phyloP scores from a whole-genome alignment of 768 basidiomycete genomes.

The Lentinula detonsa region DNA sequence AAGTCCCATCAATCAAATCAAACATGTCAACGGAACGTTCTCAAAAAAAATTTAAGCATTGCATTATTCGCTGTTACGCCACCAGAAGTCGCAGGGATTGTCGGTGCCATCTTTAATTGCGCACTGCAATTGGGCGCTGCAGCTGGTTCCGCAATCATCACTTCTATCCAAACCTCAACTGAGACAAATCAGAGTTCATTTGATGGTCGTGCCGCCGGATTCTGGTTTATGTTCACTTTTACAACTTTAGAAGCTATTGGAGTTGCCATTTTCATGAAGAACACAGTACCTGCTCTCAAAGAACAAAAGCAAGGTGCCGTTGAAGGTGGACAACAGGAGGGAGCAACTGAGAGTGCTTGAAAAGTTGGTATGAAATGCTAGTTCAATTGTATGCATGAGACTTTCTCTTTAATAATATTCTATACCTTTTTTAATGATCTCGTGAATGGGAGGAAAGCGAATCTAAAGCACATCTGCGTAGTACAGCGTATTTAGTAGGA shows the following conservation, averaged over 20 bases:
- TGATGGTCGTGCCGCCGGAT: slow-evolving; percentile 35
- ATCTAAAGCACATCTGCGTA: too few relatives aligned
- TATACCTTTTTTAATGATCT: neutral
- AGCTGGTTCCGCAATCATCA: slow-evolving; percentile 41
- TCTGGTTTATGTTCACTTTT: slow-evolving; percentile 37
- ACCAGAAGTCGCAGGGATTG: slow-evolving; percentile 42
- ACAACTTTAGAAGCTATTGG: neutral
- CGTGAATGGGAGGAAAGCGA: too few relatives aligned
- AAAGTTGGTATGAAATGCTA: neutral
- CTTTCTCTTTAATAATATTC: neutral
- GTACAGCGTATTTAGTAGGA: too few relatives aligned
- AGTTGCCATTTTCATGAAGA: slow-evolving; percentile 2
- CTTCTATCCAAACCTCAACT: slow-evolving; percentile 41
- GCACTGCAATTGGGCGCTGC: slow-evolving; percentile 50
- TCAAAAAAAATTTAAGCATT: slow-evolving; percentile 25
- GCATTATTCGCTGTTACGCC: slow-evolving; percentile 45
- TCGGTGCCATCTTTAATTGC: slow-evolving; percentile 51
- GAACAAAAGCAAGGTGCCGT: neutral
- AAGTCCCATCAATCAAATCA: slow-evolving; percentile 13
- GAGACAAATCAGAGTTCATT: slow-evolving; percentile 24
- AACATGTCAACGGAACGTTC: neutral
- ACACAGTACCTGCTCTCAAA: slow-evolving; percentile 1
- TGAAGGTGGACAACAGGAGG: neutral
- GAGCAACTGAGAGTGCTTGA: neutral
- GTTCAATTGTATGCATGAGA: neutral